Conservation (phyloP, 2,329 filamentous ascomycete genomes). For the Apiospora kogelbergensis region DNA sequence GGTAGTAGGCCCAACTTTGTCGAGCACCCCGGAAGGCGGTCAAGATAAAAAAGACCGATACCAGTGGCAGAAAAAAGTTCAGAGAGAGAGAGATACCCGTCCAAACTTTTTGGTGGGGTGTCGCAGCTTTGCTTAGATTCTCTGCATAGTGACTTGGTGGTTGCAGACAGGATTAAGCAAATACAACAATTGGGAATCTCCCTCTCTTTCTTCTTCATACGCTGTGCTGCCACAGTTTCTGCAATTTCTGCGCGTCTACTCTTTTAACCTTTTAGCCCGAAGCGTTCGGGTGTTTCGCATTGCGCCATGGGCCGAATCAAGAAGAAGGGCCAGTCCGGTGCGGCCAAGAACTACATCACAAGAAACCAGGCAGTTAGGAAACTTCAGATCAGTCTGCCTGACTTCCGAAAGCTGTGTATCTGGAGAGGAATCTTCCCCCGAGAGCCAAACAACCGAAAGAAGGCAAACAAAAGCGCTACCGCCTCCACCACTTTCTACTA, state of each 20-base stretch:
- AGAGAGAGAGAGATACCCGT: not conserved
- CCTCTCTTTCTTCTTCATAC: not conserved
- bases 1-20: not conserved
- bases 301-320: slow-evolving; percentile 70
- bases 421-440: slow-evolving; percentile 99
- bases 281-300: not conserved
- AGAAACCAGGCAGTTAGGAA: slow-evolving; percentile 96
- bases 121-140: slow-evolving; percentile 1
- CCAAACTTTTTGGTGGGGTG: slow-evolving; percentile 8
- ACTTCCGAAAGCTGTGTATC: slow-evolving; percentile 97
- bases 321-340: slow-evolving; percentile 90
- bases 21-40: not conserved
- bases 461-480: slow-evolving; percentile 88
- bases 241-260: not conserved
- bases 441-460: slow-evolving; percentile 95
- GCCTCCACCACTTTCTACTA: slow-evolving; percentile 90
- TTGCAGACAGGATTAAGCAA: not conserved
- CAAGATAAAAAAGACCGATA: not conserved
- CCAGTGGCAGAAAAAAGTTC: slow-evolving; percentile 10
- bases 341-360: slow-evolving; percentile 98
- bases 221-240: not conserved
- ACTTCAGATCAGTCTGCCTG: slow-evolving; percentile 92
- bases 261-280: not conserved
- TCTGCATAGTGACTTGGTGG: not conserved
- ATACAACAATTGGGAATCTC: not conserved